Conservation (phyloP, 2,329 filamentous ascomycete genomes). For the Colletotrichum endophyticum region DNA sequence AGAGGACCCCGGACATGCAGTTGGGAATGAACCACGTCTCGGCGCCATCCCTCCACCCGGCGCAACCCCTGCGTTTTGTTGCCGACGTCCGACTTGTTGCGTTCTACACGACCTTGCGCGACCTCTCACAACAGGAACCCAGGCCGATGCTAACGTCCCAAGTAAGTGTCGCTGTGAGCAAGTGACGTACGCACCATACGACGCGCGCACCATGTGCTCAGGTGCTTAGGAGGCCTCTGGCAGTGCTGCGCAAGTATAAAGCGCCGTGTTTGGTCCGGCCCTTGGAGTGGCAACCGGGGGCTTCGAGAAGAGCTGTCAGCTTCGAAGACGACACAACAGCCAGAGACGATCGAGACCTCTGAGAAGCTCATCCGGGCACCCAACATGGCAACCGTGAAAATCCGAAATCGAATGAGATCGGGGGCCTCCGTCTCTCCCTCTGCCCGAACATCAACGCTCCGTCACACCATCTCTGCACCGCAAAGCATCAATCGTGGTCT, state of each 20-base stretch:
- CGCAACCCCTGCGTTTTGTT: not conserved
- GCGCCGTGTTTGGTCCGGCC: conserved; percentile 12
- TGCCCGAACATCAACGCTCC: not conserved
- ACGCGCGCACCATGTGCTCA: not conserved
- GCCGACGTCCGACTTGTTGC: not conserved
- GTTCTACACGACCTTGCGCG: not conserved
- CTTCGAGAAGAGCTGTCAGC: not conserved
- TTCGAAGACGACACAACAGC: not conserved
- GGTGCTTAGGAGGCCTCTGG: conserved; percentile 14
- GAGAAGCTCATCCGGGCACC: not conserved
- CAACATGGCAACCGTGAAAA: not conserved
- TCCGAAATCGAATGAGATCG: conserved; percentile 1
- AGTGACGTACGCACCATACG: conserved; percentile 14
- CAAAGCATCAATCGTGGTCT: not conserved
- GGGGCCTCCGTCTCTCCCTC: not conserved
- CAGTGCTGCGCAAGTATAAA: conserved; percentile 12
- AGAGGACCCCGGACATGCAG: not conserved
- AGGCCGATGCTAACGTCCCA: not conserved
- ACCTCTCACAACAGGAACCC: not conserved
- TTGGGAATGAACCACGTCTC: not conserved
- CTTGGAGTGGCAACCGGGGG: not conserved
- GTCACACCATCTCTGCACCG: conserved; percentile 5
- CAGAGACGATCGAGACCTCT: not conserved
- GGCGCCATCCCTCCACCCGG: not conserved
- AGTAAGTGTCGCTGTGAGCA: not conserved